Base-by-base conservation (phyloP, 495 filamentous ascomycete genomes). In the Hypoxylon lenormandii region DNA sequence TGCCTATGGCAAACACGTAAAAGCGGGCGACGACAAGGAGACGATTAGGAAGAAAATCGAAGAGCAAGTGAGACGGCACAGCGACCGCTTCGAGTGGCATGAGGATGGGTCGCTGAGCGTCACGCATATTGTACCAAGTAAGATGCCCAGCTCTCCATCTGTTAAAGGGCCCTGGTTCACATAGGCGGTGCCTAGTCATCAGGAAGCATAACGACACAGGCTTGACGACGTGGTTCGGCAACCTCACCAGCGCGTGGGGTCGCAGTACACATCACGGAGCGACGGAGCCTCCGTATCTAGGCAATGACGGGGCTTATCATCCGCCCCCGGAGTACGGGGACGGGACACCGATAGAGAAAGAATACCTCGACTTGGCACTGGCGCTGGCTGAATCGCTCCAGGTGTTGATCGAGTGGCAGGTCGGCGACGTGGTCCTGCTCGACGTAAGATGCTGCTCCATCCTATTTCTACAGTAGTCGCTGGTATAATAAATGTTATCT, bases 271-370 rank as follows among this genome's bases (percentile, higher is more conserved):
- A 72, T 30, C 69, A 74, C 51, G 60, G 72, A n/a, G 72, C 69
- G 37, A 73, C 72, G 12, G 54, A 66, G 11, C 49, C 62, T 10
- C 70, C 72, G 6, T 75, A 69, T 43, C 51, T 36, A 38, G 72
- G 70, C n/a, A 65, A 70, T 38, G 72, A 75, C 43, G 65, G 45
- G 7, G 64, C 72, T 11, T 75, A 75, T n/a, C 72, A 75, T 37
- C 61, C 72, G 12, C 69, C 65, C 15, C 70, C 70, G 6, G 65
- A 73, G 23, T 75, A 72, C 38, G 72, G 69, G 4, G 69, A 69
- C 47, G 61, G 69, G 1, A 72, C 55, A 10, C 60, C 45, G 11
- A 72, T 74, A 30, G 72, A 72, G 56, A 70, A 58, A 28, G 45
- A 72, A 23, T 70, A 74, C 18, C 65, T 74, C 4, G 69, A 74